These are phyloP conservation scores for Zygoascus bituminiphila DNA, from an alignment of 805 yeast species.

Conservation along the genomic window DNA sequence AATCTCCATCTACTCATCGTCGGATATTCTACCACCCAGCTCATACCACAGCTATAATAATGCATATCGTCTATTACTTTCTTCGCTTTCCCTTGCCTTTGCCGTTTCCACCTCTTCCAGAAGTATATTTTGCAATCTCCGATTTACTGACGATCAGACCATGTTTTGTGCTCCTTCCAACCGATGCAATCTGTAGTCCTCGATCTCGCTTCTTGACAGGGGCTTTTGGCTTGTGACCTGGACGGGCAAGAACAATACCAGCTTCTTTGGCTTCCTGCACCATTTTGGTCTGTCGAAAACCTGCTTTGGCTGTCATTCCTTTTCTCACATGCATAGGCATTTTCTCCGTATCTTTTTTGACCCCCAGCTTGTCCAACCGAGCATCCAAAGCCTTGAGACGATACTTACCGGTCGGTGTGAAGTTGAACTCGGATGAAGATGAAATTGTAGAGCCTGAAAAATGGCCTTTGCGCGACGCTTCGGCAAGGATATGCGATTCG, in stretches of 20 bases:
- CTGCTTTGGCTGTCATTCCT: conserved; percentile 62
- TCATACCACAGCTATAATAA: no score
- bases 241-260: conserved; percentile 73
- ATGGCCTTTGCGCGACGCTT: conserved; percentile 22
- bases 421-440: conserved; percentile 20
- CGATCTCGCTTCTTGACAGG: conserved; percentile 51
- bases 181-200: conserved; percentile 67
- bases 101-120: conserved; percentile 1
- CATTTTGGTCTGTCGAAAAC: conserved; percentile 40
- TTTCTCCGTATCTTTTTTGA: conserved; percentile 43
- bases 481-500: conserved; percentile 56
- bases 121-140: conserved; percentile 44
- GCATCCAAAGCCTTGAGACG: conserved; percentile 31
- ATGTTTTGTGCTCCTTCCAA: conserved; percentile 71
- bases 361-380: conserved; percentile 27
- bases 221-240: conserved; percentile 26
- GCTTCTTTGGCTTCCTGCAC: conserved; percentile 81
- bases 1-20: no score
- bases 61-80: no score
- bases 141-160: conserved; percentile 64
- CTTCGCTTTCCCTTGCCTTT: not conserved
- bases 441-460: conserved; percentile 30
- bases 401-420: conserved; percentile 32
- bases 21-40: no score
- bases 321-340: conserved; percentile 87